These are phyloP conservation scores for Fusarium sp. DNA, from an alignment of 2,329 filamentous ascomycete genomes.

Conservation along the genomic window DNA sequence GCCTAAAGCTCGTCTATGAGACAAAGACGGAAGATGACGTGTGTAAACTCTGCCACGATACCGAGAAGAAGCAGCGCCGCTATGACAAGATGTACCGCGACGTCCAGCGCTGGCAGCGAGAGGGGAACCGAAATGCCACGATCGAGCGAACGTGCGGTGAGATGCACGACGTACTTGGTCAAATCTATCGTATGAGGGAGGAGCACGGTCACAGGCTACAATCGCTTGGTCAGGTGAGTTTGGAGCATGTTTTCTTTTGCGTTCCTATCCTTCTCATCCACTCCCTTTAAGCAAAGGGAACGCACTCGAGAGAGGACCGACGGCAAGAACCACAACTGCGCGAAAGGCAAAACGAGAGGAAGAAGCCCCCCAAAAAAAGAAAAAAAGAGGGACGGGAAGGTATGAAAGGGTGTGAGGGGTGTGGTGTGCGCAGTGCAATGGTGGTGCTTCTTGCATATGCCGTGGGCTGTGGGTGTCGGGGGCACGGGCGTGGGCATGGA, in stretches of 20 bases:
- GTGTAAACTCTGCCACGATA: conserved; percentile 90
- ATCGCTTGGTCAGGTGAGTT: conserved; percentile 49
- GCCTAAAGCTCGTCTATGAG: conserved; percentile 87
- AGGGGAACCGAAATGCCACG: conserved; percentile 79
- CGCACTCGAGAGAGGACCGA: conserved; percentile 3
- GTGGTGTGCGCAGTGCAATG: conserved; percentile 35
- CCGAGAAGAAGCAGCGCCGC: conserved; percentile 85
- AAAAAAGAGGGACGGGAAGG: conserved; percentile 37
- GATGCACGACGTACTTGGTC: conserved; percentile 73
- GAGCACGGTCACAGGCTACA: conserved; percentile 55
- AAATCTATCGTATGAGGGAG: conserved; percentile 65
- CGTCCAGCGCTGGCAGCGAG: conserved; percentile 80
- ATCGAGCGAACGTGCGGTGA: conserved; percentile 79
- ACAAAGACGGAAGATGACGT: conserved; percentile 73
- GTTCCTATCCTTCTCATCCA: conserved; percentile 7
- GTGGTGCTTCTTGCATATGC: conserved; percentile 44
- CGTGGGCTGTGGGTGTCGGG: conserved; percentile 34
- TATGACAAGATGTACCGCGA: conserved; percentile 80
- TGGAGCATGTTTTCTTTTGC: conserved; percentile 16
- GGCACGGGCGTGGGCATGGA: conserved; percentile 4
- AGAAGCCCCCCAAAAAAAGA: conserved; percentile 16
- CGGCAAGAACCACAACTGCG: conserved; percentile 11
- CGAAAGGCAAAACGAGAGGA: conserved; percentile 16
- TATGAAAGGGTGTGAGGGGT: conserved; percentile 37
- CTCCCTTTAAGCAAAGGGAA: conserved; percentile 11